Evolutionary conservation across 352 stramenopile genomes (phyloP).

Genomic region (Phytophthora sansomeana): DNA sequence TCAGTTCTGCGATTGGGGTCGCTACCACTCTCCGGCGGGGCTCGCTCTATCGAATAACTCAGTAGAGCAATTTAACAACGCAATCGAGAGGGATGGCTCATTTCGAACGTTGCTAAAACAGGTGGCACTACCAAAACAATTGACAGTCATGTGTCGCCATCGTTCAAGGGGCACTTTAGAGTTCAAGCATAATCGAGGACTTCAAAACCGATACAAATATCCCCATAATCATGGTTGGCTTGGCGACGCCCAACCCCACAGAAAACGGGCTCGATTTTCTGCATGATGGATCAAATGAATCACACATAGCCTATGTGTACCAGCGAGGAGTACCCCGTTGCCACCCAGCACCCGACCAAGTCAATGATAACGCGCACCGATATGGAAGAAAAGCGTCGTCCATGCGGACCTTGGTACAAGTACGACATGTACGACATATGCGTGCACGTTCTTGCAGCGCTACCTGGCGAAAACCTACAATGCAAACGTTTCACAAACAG

Average conservation of each 20-base stretch:
- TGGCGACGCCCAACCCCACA: neutral
- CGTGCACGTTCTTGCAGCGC: neutral
- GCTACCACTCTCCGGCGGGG: slow-evolving; percentile 11
- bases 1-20: slow-evolving; percentile 7
- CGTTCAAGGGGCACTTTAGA: neutral
- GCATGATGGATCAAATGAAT: neutral
- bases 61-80: neutral
- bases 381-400: neutral
- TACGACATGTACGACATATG: neutral
- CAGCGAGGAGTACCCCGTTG: neutral
- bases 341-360: too few relatives aligned
- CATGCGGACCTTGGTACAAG: neutral
- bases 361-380: neutral
- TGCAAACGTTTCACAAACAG: neutral
- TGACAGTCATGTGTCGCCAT: neutral
- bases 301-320: neutral
- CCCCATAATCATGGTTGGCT: neutral
- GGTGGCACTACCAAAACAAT: neutral
- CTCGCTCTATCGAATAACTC: slow-evolving; percentile 6
- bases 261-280: neutral
- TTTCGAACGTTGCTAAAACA: neutral
- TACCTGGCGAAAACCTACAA: neutral
- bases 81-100: neutral
- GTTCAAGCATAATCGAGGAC: neutral
- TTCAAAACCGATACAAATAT: neutral